A percentile compares a stretch with the other conserved stretches of the same genome.
Conservation (phyloP, 1,284 basidiomycete species). For the Trichosporon sp. region DNA sequence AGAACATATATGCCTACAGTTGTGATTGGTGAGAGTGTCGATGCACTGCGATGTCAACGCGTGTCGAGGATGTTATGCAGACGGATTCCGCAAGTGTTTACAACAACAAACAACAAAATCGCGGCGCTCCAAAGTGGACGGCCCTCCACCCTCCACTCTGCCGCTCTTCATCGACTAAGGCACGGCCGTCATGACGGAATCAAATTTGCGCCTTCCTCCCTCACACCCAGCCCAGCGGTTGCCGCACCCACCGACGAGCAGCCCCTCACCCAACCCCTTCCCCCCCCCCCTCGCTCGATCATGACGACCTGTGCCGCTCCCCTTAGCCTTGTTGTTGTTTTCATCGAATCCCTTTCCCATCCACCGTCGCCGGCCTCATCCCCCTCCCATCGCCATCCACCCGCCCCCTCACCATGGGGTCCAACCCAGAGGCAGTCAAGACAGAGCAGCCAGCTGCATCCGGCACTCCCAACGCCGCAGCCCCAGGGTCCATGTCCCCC, state of each 20-base stretch:
- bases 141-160: background rate
- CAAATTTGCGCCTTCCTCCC: background rate
- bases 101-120: background rate
- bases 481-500: constrained; percentile 5
- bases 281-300: background rate
- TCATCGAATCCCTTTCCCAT: constrained; percentile 3
- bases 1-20: background rate
- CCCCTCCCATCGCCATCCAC: background rate
- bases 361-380: too few species aligned
- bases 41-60: background rate
- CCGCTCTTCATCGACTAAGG: background rate
- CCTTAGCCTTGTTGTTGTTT: constrained; percentile 6
- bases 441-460: background rate
- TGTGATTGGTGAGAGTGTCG: background rate
- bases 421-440: constrained; percentile 1
- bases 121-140: background rate
- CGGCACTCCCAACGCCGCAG: background rate
- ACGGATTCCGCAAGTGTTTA: background rate
- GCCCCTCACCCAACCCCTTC: background rate
- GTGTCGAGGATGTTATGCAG: background rate
- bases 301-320: background rate
- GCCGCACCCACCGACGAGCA: background rate
- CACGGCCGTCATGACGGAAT: background rate
- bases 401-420: background rate
- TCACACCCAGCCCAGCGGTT: background rate